phyloP scores from a whole-genome alignment of 306 rosid species.

The Trichosanthes cucumerina region DNA sequence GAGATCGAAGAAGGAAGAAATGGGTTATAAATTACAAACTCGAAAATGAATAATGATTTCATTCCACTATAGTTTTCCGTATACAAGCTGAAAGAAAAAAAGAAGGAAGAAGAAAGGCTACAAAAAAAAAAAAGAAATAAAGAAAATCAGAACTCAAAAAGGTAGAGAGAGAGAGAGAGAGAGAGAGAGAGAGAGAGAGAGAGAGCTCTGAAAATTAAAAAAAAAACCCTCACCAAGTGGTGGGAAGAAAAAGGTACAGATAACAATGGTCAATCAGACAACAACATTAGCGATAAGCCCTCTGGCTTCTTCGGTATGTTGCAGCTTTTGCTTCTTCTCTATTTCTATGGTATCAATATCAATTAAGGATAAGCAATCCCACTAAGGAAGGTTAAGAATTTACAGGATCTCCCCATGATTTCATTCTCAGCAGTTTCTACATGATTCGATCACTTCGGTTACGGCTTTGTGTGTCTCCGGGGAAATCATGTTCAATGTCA shows the following conservation, averaged over 20 bases:
- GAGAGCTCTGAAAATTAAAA: not conserved
- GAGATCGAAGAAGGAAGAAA: not conserved
- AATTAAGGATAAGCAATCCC: constrained; percentile 13
- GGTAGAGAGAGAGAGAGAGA: not conserved
- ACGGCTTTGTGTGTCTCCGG: constrained; percentile 92
- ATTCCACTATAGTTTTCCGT: constrained; percentile 33
- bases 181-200: too few relatives aligned
- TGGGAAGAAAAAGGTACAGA: not conserved
- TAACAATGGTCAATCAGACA: constrained; percentile 15
- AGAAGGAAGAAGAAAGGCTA: constrained; percentile 21
- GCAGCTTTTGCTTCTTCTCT: constrained; percentile 15
- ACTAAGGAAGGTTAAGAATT: constrained; percentile 38
- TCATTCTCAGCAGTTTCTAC: constrained; percentile 45
- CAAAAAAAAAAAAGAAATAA: not conserved
- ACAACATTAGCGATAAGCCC: constrained; percentile 10
- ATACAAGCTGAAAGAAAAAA: constrained; percentile 32
- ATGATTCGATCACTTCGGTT: constrained; percentile 89
- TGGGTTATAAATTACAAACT: not conserved
- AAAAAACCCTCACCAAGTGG: not conserved
- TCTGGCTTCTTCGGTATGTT: constrained; percentile 22
- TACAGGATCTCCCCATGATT: constrained; percentile 32
- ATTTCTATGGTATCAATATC: not conserved
- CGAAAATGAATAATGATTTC: constrained; percentile 21
- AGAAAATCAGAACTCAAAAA: not conserved
- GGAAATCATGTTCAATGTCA: constrained; percentile 87